Conservation (phyloP, 352 stramenopile species). For the Pythium aquatile region DNA sequence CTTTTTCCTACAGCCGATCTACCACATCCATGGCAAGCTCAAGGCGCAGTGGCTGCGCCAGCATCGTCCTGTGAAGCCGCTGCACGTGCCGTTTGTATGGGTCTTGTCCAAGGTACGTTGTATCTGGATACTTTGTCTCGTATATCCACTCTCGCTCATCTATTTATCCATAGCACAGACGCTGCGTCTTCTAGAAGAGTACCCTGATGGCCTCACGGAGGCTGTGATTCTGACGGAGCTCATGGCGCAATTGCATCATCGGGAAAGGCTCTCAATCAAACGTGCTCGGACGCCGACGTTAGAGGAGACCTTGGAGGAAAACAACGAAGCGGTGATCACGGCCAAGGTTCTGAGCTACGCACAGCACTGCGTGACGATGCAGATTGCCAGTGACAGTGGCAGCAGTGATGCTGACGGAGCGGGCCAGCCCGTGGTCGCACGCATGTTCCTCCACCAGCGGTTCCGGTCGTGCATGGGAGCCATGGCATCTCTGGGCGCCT, state of each 20-base stretch:
- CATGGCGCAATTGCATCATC: constrained; percentile 39
- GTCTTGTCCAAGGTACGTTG: constrained; percentile 45
- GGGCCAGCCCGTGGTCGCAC: neutral
- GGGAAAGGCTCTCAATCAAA: constrained; percentile 22
- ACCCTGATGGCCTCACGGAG: constrained; percentile 68
- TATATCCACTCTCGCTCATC: neutral
- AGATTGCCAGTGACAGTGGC: constrained; percentile 24
- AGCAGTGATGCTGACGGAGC: constrained; percentile 28
- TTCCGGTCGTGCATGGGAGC: constrained; percentile 46
- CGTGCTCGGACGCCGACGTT: constrained; percentile 17
- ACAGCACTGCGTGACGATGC: constrained; percentile 41
- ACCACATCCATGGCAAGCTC: constrained; percentile 40
- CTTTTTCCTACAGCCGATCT: constrained; percentile 49
- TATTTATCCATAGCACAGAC: constrained; percentile 28
- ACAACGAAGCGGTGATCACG: constrained; percentile 39
- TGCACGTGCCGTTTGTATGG: constrained; percentile 51
- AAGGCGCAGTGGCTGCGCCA: constrained; percentile 41
- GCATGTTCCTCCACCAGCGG: constrained; percentile 65
- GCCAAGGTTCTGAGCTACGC: constrained; percentile 34
- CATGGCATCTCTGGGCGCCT: constrained; percentile 28
- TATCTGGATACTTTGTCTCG: neutral
- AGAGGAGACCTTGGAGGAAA: constrained; percentile 35
- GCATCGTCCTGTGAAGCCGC: constrained; percentile 15
- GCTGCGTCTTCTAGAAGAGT: constrained; percentile 54
- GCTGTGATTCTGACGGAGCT: constrained; percentile 64